phyloP scores from a whole-genome alignment of 495 filamentous ascomycete species.

The Aspergillus steynii region DNA sequence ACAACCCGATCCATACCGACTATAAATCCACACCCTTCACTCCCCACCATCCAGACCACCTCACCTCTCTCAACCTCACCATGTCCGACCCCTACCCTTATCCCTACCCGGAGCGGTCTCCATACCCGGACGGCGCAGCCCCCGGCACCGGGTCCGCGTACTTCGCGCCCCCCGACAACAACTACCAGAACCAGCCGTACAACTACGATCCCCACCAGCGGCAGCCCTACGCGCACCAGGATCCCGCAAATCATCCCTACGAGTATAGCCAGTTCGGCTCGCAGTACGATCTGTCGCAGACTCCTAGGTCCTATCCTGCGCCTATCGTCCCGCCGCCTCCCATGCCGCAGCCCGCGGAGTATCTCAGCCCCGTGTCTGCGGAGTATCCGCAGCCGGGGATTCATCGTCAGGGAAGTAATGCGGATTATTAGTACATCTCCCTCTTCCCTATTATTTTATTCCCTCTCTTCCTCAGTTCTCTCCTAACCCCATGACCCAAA shows the following conservation, averaged over 20 bases:
- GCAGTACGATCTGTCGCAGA: slow-evolving; percentile 14
- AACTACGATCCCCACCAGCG: slow-evolving; percentile 14
- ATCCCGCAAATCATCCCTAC: slow-evolving; percentile 7
- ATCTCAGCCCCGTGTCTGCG: slow-evolving; percentile 8
- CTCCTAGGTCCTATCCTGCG: slow-evolving; percentile 8
- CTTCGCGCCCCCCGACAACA: slow-evolving; percentile 16
- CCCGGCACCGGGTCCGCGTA: slow-evolving; percentile 7
- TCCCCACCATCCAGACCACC: not conserved
- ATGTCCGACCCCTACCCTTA: slow-evolving; percentile 16
- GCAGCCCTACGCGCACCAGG: slow-evolving; percentile 10
- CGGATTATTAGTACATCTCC: slow-evolving; percentile 24
- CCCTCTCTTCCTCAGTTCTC: not conserved
- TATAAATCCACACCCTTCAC: not conserved
- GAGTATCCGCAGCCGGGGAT: not conserved
- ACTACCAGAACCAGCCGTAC: slow-evolving; percentile 19
- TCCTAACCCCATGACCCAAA: not conserved
- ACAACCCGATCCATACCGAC: not conserved
- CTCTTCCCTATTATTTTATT: not conserved
- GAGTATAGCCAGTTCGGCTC: slow-evolving; percentile 6
- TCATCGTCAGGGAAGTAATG: slow-evolving; percentile 19
- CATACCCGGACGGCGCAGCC: slow-evolving; percentile 4
- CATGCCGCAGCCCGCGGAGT: not conserved
- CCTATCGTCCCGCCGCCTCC: not conserved
- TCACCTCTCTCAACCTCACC: slow-evolving; percentile 3
- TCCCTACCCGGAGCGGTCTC: slow-evolving; percentile 7